Conservation (phyloP, 176 grass and related monocot species). For the Phoenix dactylifera region DNA sequence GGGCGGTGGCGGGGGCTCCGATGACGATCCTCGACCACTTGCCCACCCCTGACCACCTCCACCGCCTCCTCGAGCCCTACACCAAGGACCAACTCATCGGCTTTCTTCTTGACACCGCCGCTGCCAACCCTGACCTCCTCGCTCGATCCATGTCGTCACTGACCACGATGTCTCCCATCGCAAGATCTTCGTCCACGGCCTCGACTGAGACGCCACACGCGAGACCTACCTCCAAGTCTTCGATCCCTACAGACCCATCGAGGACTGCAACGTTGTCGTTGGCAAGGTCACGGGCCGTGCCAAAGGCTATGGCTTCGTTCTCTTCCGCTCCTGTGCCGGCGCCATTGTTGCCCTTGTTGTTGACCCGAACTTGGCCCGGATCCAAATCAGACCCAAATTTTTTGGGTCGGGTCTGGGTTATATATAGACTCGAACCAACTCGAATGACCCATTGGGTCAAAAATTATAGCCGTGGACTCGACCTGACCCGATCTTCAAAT, state of each 20-base stretch:
- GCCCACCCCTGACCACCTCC: constrained; percentile 10
- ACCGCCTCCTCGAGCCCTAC: constrained; percentile 44
- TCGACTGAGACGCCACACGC: constrained; percentile 24
- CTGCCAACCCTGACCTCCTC: constrained; percentile 23
- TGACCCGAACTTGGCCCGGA: too few species aligned
- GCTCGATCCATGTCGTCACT: constrained; percentile 26
- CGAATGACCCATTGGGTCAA: too few species aligned
- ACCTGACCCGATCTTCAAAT: too few species aligned
- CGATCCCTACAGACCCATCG: constrained; percentile 25
- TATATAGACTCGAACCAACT: too few species aligned
- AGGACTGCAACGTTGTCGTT: constrained; percentile 39
- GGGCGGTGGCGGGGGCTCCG: neutral
- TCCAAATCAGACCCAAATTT: too few species aligned
- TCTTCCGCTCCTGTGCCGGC: constrained; percentile 33
- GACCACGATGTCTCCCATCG: constrained; percentile 39
- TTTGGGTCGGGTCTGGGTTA: too few species aligned
- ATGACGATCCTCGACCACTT: neutral
- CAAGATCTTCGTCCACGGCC: constrained; percentile 59
- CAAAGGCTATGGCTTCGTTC: constrained; percentile 63
- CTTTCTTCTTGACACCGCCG: constrained; percentile 35
- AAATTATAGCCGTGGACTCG: too few species aligned
- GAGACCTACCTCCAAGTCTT: constrained; percentile 22
- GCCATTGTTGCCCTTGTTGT: neutral
- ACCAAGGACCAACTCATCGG: constrained; percentile 38
- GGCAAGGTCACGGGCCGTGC: constrained; percentile 25